Base-by-base conservation (phyloP, 192 early-diverging fungal species). In the Coemansia sp. region DNA sequence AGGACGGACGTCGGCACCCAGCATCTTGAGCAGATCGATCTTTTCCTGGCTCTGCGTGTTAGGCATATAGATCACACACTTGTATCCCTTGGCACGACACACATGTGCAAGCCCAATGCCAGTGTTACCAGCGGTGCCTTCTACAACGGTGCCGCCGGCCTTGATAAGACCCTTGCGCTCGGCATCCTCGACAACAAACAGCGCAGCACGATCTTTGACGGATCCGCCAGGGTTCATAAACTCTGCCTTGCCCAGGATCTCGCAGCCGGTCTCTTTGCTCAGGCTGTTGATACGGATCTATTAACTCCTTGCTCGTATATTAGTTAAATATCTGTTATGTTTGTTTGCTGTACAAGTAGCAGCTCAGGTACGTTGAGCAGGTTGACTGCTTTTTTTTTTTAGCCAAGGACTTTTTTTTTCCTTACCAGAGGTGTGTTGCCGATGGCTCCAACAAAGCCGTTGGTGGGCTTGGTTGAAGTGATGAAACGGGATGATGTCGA, bases 31-130 rank as follows among this genome's bases (percentile, higher is more conserved):
- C 31, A 95, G 75, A 66, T 96, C 94, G 65, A 97, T 95, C 82
- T 97, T 97, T 65, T 97, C 96, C 71, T 93, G 91, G 69, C 90
- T 90, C 79, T 90, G 96, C 50, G 94, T 97, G 79, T 96, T 91
- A n/a, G 96, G 96, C 94, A 97, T 96, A 72, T 93, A 97, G 68
- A 97, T 96, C 14, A 96, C 92, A 63, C 92, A 94, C 69, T 91
- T 92, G 86, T 97, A 97, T 6, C 95, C 95, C 82, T 91, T 92
- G 67, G 95, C 88, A 56, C 93, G 84, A 61, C 93, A 95, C 51
- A 97, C 93, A 63, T 96, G 95, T 12, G 95, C 95, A 49, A 97
- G 85, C 0, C 95, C 95, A 69, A 97, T 97, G 25, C 96, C 97
- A 11, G 97, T 99, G 82, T 99, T 99, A 25, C 87, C 96, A 2